Conservation (phyloP, 2,329 filamentous ascomycete species). For the Coniella vitis region DNA sequence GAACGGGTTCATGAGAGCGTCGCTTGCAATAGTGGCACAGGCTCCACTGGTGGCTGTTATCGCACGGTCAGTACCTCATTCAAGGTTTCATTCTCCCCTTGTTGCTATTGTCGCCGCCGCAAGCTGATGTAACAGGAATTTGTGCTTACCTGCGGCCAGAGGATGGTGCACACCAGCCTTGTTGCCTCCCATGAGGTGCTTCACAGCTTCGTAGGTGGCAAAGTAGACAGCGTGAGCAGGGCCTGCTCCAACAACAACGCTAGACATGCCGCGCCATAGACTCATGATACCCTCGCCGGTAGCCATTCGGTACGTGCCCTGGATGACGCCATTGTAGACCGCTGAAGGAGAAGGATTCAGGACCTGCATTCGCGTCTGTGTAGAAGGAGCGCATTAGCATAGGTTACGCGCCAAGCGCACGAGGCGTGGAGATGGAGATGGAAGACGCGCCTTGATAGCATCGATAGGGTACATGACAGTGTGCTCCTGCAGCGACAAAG, state of each 20-base stretch:
- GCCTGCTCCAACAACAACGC: slow-evolving; percentile 93
- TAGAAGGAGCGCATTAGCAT: slow-evolving; percentile 5
- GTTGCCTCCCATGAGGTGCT: slow-evolving; percentile 93
- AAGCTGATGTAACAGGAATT: neutral
- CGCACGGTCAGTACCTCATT: slow-evolving; percentile 1
- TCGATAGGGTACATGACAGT: slow-evolving; percentile 99
- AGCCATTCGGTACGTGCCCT: slow-evolving; percentile 89
- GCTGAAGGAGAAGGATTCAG: slow-evolving; percentile 74
- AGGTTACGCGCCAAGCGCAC: neutral
- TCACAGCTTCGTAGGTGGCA: slow-evolving; percentile 94
- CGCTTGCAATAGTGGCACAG: slow-evolving; percentile 90
- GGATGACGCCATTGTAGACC: slow-evolving; percentile 83
- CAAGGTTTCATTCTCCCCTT: neutral
- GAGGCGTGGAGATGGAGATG: slow-evolving; percentile 15
- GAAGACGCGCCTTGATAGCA: slow-evolving; percentile 73
- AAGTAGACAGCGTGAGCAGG: slow-evolving; percentile 98
- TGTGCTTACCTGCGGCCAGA: slow-evolving; percentile 71
- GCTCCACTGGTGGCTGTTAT: slow-evolving; percentile 78
- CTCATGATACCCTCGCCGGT: slow-evolving; percentile 82
- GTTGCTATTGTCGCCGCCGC: neutral
- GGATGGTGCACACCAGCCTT: slow-evolving; percentile 82
- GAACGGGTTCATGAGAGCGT: slow-evolving; percentile 98
- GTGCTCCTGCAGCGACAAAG: slow-evolving; percentile 61
- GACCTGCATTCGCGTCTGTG: slow-evolving; percentile 94
- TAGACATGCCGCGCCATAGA: slow-evolving; percentile 93